phyloP scores from a whole-genome alignment of 768 basidiomycete species.

The Russula dissimulans region DNA sequence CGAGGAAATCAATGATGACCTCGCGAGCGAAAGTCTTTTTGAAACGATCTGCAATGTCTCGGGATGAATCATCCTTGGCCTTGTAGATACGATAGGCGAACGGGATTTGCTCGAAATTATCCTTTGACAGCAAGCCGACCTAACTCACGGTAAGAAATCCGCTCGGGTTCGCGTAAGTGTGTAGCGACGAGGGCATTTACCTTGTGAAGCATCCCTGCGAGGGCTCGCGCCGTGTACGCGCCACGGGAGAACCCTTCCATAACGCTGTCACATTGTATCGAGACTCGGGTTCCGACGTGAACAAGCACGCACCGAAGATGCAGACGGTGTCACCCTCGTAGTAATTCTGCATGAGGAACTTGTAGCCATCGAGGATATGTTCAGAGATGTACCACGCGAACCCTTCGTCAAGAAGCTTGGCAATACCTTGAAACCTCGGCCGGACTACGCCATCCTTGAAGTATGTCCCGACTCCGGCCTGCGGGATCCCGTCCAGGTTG shows the following conservation, averaged over 20 bases:
- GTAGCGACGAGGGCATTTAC: conserved; percentile 25
- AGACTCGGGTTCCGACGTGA: background rate
- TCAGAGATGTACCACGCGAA: too few species aligned
- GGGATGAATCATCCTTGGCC: conserved; percentile 28
- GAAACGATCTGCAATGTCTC: conserved; percentile 49
- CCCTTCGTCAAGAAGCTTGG: too few species aligned
- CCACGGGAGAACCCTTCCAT: conserved; percentile 65
- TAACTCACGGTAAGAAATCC: too few species aligned
- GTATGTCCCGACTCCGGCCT: too few species aligned
- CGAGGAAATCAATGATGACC: conserved; percentile 50
- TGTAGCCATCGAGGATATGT: too few species aligned
- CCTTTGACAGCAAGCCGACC: too few species aligned
- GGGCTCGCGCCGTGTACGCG: conserved; percentile 54
- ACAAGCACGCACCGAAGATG: conserved; percentile 46
- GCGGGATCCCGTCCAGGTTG: background rate
- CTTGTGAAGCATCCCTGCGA: conserved; percentile 66
- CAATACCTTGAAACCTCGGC: too few species aligned
- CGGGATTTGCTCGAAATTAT: too few species aligned
- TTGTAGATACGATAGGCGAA: too few species aligned
- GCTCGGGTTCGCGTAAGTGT: conserved; percentile 23
- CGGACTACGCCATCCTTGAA: too few species aligned
- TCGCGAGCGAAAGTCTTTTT: conserved; percentile 57
- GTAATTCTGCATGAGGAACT: too few species aligned
- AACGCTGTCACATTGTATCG: background rate
- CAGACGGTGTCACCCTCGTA: conserved; percentile 26